Percentiles rank a stretch among this genome's conserved stretches.
Conservation (phyloP, 441 rosid species). For the Daphne laureola region DNA sequence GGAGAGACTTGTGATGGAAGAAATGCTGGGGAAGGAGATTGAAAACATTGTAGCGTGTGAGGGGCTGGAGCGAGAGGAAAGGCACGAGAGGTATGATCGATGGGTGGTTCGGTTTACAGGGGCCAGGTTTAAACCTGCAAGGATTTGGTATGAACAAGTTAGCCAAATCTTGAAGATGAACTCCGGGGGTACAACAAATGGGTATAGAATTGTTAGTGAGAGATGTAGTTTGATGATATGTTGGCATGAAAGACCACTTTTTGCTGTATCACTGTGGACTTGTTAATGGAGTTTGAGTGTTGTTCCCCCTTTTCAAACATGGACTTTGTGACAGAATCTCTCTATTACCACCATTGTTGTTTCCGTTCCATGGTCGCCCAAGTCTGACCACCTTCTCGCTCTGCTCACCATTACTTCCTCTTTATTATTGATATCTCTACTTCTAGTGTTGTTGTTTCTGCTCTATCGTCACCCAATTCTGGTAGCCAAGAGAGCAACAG, state of each 20-base stretch:
- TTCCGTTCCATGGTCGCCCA: no score
- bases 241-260: constrained; percentile 48
- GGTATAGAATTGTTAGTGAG: constrained; percentile 31
- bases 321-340: no score
- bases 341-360: no score
- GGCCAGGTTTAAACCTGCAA: constrained; percentile 34
- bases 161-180: constrained; percentile 21
- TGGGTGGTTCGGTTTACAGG: constrained; percentile 32
- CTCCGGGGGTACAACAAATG: constrained; percentile 24
- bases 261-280: constrained; percentile 45
- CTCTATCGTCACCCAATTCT: no score
- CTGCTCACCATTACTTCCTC: no score
- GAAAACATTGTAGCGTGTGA: constrained; percentile 43
- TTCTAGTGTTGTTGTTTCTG: no score
- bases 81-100: constrained; percentile 34
- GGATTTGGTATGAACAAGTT: constrained; percentile 25
- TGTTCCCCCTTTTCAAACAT: no score
- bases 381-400: no score
- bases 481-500: no score
- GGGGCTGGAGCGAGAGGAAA: constrained; percentile 39
- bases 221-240: constrained; percentile 39
- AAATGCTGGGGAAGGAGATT: constrained; percentile 42
- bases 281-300: constrained; percentile 14
- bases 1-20: constrained; percentile 32
- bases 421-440: no score